phyloP scores from a whole-genome alignment of 2,329 filamentous ascomycete genomes.

The Penicillium sclerotiorum region DNA sequence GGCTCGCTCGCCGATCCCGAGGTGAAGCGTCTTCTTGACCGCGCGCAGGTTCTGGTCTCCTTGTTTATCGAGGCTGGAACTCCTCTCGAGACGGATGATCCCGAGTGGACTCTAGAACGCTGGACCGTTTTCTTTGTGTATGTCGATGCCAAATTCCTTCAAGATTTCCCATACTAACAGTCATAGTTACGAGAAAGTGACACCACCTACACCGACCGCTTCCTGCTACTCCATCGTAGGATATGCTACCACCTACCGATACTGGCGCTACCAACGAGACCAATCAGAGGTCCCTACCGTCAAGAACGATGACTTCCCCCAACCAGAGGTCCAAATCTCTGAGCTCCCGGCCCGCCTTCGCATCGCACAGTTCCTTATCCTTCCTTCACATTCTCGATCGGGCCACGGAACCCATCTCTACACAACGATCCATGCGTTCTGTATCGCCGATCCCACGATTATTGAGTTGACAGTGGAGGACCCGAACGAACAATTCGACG shows the following conservation, averaged over 20 bases:
- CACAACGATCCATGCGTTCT: conserved; percentile 72
- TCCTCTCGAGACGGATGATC: conserved; percentile 69
- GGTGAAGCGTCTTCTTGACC: conserved; percentile 72
- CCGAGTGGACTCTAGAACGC: conserved; percentile 72
- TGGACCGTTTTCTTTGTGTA: conserved; percentile 94
- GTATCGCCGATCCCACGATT: conserved; percentile 68
- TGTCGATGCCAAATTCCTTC: conserved; percentile 14
- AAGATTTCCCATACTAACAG: conserved; percentile 18
- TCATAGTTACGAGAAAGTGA: conserved; percentile 58
- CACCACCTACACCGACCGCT: conserved; percentile 47
- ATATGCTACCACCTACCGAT: conserved; percentile 87
- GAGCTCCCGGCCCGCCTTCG: conserved; percentile 75
- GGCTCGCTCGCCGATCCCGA: conserved; percentile 70
- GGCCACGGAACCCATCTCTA: conserved; percentile 83
- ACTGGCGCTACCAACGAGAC: conserved; percentile 62
- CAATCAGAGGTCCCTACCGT: conserved; percentile 42
- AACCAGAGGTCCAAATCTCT: conserved; percentile 51
- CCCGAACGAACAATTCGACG: conserved; percentile 73
- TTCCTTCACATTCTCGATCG: conserved; percentile 81
- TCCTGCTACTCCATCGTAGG: conserved; percentile 80
- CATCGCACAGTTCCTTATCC: conserved; percentile 89
- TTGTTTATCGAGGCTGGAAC: conserved; percentile 94
- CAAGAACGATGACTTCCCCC: conserved; percentile 49
- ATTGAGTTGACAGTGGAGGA: conserved; percentile 91
- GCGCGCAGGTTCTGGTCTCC: conserved; percentile 79